phyloP scores from a whole-genome alignment of 371 early-diverging fungal species.

The Chytridiales sp. region DNA sequence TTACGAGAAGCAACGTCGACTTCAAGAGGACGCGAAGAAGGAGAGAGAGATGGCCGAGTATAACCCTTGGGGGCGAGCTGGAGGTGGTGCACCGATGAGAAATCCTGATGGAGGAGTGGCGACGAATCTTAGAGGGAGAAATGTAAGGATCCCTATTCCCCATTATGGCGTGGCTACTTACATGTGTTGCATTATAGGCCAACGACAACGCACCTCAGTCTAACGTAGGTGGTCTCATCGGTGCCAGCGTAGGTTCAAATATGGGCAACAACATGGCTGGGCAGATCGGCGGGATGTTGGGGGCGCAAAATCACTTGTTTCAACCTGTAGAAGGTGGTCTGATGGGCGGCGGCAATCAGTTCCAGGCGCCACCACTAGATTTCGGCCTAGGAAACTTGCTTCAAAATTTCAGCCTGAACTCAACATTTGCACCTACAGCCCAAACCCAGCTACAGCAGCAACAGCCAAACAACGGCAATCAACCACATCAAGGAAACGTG shows the following conservation, averaged over 20 bases:
- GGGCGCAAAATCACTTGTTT: too few relatives aligned
- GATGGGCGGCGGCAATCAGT: too few relatives aligned
- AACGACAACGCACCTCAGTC: not conserved
- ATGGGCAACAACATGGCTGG: too few relatives aligned
- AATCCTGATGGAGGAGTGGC: conserved; percentile 1
- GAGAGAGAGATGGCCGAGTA: conserved; percentile 15
- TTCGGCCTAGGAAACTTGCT: too few relatives aligned
- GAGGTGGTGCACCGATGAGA: conserved; percentile 8
- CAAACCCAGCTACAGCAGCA: too few relatives aligned
- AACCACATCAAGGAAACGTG: too few relatives aligned
- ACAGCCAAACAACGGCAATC: too few relatives aligned
- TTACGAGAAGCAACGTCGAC: not conserved
- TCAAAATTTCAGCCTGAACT: too few relatives aligned
- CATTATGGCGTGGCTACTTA: not conserved
- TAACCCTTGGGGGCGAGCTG: conserved; percentile 21
- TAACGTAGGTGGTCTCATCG: not conserved
- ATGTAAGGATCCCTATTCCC: not conserved
- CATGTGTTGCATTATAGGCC: not conserved
- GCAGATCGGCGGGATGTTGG: too few relatives aligned
- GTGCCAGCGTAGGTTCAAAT: not conserved
- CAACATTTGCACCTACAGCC: too few relatives aligned
- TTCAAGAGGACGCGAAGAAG: conserved; percentile 22
- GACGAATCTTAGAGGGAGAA: conserved; percentile 8
- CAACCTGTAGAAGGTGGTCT: too few relatives aligned
- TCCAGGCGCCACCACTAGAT: too few relatives aligned